These are phyloP conservation scores for Jamesozyma rosinii DNA, from an alignment of 805 yeast species.

Conservation along the genomic window DNA sequence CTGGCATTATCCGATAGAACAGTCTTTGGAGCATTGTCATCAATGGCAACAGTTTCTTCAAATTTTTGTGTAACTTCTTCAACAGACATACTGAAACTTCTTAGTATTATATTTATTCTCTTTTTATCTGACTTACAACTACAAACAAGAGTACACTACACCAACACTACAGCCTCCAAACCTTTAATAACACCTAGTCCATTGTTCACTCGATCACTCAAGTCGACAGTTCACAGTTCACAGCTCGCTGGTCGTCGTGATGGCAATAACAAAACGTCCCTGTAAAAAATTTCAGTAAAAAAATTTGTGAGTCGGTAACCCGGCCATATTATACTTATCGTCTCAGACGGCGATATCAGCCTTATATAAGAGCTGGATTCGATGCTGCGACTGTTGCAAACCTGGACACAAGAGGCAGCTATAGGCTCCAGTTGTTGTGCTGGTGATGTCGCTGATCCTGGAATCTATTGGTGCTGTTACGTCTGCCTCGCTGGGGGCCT, in stretches of 20 bases:
- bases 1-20: constrained; percentile 24
- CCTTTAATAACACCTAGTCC: background rate
- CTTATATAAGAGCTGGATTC: too few relatives aligned
- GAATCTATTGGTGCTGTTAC: constrained; percentile 38
- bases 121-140: background rate
- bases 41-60: constrained; percentile 21
- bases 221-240: background rate
- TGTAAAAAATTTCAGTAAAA: background rate
- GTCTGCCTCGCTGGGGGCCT: constrained; percentile 38
- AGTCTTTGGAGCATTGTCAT: constrained; percentile 22
- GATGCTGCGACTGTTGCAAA: too few relatives aligned
- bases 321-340: background rate
- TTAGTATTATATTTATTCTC: background rate
- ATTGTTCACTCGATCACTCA: background rate
- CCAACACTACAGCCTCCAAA: background rate
- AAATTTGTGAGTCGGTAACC: background rate
- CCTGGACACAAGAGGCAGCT: too few relatives aligned
- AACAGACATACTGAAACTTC: constrained; percentile 21
- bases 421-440: too few relatives aligned
- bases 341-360: background rate
- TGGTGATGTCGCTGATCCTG: constrained; percentile 28
- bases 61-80: constrained; percentile 30
- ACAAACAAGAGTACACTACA: background rate
- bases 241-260: background rate
- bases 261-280: background rate